Base-by-base conservation (phyloP, 1,284 basidiomycete species). In the Rhodotorula sp. region DNA sequence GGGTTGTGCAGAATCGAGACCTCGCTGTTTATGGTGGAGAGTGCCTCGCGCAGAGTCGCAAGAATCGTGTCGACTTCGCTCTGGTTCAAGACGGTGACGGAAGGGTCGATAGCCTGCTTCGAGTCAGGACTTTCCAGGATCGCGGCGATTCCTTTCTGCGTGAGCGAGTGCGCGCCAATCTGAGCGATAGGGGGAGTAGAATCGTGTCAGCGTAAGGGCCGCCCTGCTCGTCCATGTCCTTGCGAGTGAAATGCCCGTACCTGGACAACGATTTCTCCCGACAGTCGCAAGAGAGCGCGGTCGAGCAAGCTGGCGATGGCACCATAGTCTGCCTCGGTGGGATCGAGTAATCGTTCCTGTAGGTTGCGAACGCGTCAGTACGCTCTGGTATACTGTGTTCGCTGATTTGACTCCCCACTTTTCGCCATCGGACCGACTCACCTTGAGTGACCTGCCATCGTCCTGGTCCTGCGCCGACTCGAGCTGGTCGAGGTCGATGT, bases 81-180 rank as follows among this genome's bases (percentile, higher is more conserved):
- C 5, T 52, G 21, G 1, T 65, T 60, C 21, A 73, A 55, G 31
- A 64, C 67, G 7, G 56, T 26, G 28, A 28, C 23, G 31, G 43
- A 34, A 19, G 56, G 8, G 6, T 60, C 28, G 43, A 57, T 15
- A 5, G 43, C 21, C 4, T 58, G n/a, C 10, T 31, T 48, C 2
- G 64, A 21, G 49, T 73, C 73, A 55, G 72, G 73, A 16, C 47
- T n/a, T 12, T 77, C 77, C 58, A 76, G 66, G 43, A 78, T 56
- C n/a, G 76, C 67, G 5, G 60, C 56, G 45, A 76, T 56, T 19
- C 66, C 67, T 10, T 62, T 59, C 18, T 60, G 56, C 0, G 47
- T n/a, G 48, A 69, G 66, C 14, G 54, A 65, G 34, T 47, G 38
- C 18, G 43, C 5, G 26, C 43, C 54, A 34, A 63, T 21, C 62